phyloP scores from a whole-genome alignment of 805 yeast species.

The Kuraishia piskuri region DNA sequence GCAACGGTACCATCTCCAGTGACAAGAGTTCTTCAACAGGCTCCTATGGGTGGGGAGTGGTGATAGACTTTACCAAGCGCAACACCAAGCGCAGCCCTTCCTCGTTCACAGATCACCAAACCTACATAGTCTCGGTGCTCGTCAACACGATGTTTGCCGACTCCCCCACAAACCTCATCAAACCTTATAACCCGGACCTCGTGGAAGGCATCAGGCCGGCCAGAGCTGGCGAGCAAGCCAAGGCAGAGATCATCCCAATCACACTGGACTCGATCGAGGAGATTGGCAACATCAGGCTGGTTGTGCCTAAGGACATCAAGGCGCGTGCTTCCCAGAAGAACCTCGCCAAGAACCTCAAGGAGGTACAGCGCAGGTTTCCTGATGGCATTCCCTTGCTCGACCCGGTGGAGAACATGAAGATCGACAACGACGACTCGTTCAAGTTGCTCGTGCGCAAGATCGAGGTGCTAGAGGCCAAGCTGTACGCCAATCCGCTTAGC shows the following conservation, averaged over 20 bases:
- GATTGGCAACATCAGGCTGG: slow-evolving; percentile 74
- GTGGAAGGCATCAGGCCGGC: slow-evolving; percentile 91
- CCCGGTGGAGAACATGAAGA: slow-evolving; percentile 89
- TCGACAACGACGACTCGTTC: slow-evolving; percentile 71
- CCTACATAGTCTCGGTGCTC: slow-evolving; percentile 80
- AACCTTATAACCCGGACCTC: slow-evolving; percentile 67
- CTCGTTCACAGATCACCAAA: slow-evolving; percentile 76
- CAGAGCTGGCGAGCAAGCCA: slow-evolving; percentile 55
- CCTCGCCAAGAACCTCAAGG: slow-evolving; percentile 64
- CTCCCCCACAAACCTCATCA: slow-evolving; percentile 75
- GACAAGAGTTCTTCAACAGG: no score
- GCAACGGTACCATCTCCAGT: no score
- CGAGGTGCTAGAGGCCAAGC: slow-evolving; percentile 71
- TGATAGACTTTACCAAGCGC: slow-evolving; percentile 69
- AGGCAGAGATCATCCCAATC: slow-evolving; percentile 76
- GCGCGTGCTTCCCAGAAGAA: slow-evolving; percentile 32
- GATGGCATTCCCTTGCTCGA: slow-evolving; percentile 89
- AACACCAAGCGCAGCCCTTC: slow-evolving; percentile 48
- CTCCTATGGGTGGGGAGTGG: slow-evolving; percentile 97
- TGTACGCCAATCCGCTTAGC: slow-evolving; percentile 60
- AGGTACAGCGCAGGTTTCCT: slow-evolving; percentile 76
- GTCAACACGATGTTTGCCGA: slow-evolving; percentile 72
- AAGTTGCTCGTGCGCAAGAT: slow-evolving; percentile 62
- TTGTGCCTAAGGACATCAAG: slow-evolving; percentile 68
- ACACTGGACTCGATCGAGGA: slow-evolving; percentile 68